Conservation (phyloP, 345 rosid genomes). For the Cochlearia excelsa region DNA sequence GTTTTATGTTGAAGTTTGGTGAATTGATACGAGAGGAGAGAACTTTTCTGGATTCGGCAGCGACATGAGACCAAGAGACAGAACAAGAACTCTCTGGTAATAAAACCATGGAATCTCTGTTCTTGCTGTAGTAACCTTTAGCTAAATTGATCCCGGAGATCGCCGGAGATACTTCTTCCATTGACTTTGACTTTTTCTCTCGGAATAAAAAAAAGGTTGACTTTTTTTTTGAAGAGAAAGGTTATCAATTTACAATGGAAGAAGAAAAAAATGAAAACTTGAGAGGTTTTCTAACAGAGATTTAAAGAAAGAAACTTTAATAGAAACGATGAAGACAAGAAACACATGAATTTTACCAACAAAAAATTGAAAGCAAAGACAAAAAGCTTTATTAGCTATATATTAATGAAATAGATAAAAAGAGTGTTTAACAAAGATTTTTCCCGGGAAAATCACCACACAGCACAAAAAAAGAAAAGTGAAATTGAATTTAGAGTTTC, state of each 20-base stretch:
- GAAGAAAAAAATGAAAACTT: slow-evolving; percentile 31
- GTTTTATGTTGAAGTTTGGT: slow-evolving; percentile 40
- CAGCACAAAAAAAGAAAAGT: slow-evolving; percentile 19
- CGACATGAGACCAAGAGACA: slow-evolving; percentile 33
- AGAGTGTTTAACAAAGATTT: neutral
- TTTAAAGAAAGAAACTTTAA: slow-evolving; percentile 22
- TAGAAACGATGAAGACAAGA: slow-evolving; percentile 26
- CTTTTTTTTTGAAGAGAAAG: neutral
- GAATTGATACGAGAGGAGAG: slow-evolving; percentile 32
- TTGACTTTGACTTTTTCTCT: slow-evolving; percentile 11
- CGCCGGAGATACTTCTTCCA: slow-evolving; percentile 56
- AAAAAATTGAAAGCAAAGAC: neutral
- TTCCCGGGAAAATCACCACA: slow-evolving; percentile 32
- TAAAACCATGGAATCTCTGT: slow-evolving; percentile 21
- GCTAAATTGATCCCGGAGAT: slow-evolving; percentile 43
- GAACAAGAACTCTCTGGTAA: slow-evolving; percentile 37
- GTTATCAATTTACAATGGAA: slow-evolving; percentile 11
- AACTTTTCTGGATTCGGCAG: slow-evolving; percentile 27
- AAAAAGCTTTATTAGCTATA: too few species aligned
- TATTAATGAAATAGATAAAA: too few species aligned
- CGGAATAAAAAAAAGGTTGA: neutral
- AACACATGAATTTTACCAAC: slow-evolving; percentile 21
- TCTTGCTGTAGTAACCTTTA: slow-evolving; percentile 41
- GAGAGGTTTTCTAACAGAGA: slow-evolving; percentile 27
- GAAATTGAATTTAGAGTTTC: slow-evolving; percentile 34